These are phyloP conservation scores for Paraphoma chrysanthemicola DNA, from an alignment of 2,329 filamentous ascomycete genomes.

Conservation along the genomic window DNA sequence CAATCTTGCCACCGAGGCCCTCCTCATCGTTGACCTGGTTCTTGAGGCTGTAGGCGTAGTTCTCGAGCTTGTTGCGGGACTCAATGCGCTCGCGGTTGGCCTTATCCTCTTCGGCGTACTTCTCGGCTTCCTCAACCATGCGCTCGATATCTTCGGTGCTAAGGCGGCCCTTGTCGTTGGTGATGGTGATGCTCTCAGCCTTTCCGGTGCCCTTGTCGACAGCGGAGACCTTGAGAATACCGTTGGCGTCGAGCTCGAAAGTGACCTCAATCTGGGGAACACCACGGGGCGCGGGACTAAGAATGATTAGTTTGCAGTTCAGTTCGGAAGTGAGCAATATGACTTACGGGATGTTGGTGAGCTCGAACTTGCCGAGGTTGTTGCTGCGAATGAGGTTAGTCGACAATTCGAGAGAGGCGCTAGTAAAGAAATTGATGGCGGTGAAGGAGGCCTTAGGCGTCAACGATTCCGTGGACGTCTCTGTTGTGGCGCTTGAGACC, in stretches of 20 bases:
- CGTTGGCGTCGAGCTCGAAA: constrained; percentile 97
- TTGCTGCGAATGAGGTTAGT: too few species aligned
- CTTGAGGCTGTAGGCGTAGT: constrained; percentile 99
- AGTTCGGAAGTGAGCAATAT: too few species aligned
- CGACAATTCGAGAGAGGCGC: too few species aligned
- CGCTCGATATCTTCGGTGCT: constrained; percentile 97
- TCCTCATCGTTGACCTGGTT: constrained; percentile 98
- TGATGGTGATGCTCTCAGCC: constrained; percentile 97
- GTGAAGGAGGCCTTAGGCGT: too few species aligned
- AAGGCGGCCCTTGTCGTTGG: constrained; percentile 98
- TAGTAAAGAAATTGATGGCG: too few species aligned
- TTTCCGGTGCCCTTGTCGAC: constrained; percentile 99
- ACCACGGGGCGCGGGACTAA: constrained; percentile 81
- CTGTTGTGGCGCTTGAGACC: too few species aligned
- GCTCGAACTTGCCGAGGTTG: constrained; percentile 96
- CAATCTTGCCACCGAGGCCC: constrained; percentile 96
- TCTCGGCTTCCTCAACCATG: constrained; percentile 98
- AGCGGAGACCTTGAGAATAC: constrained; percentile 95
- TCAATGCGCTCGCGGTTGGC: constrained; percentile 96
- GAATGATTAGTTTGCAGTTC: not conserved
- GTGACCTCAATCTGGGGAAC: constrained; percentile 98
- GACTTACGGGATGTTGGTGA: constrained; percentile 81
- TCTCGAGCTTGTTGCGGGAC: constrained; percentile 94
- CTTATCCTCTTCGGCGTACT: constrained; percentile 99
- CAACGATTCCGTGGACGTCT: too few species aligned